Evolutionary conservation across 176 grass and related monocot species (phyloP).

Genomic region (Oryza brachyantha): DNA sequence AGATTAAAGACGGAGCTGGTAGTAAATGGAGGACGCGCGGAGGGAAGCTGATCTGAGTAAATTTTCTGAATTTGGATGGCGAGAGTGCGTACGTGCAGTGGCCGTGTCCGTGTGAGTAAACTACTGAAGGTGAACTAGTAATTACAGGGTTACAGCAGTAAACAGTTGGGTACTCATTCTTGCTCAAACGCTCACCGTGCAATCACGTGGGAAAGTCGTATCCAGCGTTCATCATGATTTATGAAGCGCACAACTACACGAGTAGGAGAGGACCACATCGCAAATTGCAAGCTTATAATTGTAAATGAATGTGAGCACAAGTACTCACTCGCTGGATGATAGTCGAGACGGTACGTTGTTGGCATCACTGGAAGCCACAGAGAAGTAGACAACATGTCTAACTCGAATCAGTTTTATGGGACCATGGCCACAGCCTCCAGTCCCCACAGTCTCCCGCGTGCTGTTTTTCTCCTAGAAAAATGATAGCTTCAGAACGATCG

Average conservation of each 20-base stretch:
- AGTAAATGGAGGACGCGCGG: not conserved
- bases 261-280: not conserved
- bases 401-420: too few species aligned
- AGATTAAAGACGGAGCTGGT: not conserved
- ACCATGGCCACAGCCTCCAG: too few species aligned
- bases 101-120: not conserved
- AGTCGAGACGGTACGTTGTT: not conserved
- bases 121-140: not conserved
- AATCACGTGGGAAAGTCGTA: not conserved
- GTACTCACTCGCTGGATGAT: not conserved
- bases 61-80: not conserved
- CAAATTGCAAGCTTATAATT: not conserved
- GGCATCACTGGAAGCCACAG: not conserved
- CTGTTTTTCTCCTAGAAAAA: not conserved
- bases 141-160: not conserved
- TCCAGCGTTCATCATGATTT: not conserved
- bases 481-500: too few species aligned
- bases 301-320: not conserved
- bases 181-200: not conserved
- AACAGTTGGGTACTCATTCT: not conserved
- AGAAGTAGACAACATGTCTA: not conserved
- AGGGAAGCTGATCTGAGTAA: not conserved
- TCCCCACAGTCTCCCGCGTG: not conserved
- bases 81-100: too few species aligned
- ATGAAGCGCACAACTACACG: not conserved